A percentile compares a stretch with the other conserved stretches of the same genome.
Evolutionary conservation across 208 protist species (phyloP).

Genomic region (Leishmania arabica): DNA sequence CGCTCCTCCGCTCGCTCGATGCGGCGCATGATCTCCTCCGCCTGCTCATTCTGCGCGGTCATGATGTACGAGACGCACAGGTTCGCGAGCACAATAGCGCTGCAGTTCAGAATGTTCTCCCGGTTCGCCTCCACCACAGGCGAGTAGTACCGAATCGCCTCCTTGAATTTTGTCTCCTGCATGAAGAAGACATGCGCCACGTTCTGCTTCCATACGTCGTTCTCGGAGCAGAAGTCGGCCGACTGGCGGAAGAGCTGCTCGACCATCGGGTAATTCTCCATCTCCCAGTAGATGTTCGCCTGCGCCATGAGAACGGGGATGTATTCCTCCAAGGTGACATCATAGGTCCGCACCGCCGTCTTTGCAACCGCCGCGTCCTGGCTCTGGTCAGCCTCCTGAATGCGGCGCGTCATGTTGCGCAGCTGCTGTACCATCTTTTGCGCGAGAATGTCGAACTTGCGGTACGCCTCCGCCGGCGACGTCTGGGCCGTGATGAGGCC

Average conservation of each 20-base stretch:
- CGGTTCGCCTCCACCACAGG: constrained; percentile 94
- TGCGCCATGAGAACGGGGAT: constrained; percentile 96
- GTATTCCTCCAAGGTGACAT: constrained; percentile 94
- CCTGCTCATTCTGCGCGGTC: constrained; percentile 95
- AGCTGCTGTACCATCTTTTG: constrained; percentile 95
- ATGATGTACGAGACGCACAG: constrained; percentile 98
- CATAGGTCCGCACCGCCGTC: constrained; percentile 88
- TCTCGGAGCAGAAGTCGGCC: constrained; percentile 96
- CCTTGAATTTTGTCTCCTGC: constrained; percentile 96
- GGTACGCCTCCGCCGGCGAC: constrained; percentile 95
- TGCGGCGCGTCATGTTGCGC: constrained; percentile 94
- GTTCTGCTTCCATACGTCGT: constrained; percentile 98
- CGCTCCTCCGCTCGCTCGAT: constrained; percentile 97
- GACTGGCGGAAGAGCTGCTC: constrained; percentile 96
- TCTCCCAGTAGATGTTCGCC: constrained; percentile 98
- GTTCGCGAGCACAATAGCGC: constrained; percentile 97
- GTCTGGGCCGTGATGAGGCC: constrained; percentile 95
- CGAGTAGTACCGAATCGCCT: constrained; percentile 97
- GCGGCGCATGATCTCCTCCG: constrained; percentile 96
- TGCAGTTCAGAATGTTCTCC: constrained; percentile 94
- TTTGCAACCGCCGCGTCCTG: constrained; percentile 89
- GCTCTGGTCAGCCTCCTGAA: constrained; percentile 94
- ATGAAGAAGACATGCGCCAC: constrained; percentile 98
- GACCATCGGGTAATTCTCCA: constrained; percentile 96
- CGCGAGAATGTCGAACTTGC: constrained; percentile 96